A percentile compares a stretch with the other conserved stretches of the same genome.
phyloP scores from a whole-genome alignment of 306 rosid species.

The Lathyrus tuberosus region DNA sequence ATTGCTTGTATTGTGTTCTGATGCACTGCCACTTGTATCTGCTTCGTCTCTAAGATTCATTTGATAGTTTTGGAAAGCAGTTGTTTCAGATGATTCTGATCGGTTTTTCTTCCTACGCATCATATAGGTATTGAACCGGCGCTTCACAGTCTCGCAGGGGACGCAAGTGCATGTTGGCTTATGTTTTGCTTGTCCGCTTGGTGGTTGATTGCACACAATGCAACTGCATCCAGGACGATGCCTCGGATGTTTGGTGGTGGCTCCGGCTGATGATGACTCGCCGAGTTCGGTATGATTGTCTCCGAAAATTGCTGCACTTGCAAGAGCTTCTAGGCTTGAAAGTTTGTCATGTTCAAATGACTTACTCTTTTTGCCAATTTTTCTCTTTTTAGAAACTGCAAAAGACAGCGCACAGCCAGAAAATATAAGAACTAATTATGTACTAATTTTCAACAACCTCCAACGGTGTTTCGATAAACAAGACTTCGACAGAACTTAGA shows the following conservation, averaged over 20 bases:
- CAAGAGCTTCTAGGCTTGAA: conserved; percentile 72
- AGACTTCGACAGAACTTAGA: conserved; percentile 1
- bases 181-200: conserved; percentile 89
- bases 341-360: conserved; percentile 48
- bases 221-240: conserved; percentile 91
- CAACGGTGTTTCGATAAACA: conserved; percentile 1
- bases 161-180: conserved; percentile 75
- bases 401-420: conserved; percentile 13
- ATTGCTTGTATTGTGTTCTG: conserved; percentile 41
- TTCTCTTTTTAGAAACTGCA: conserved; percentile 69
- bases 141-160: conserved; percentile 75
- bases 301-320: conserved; percentile 68
- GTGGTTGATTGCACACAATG: conserved; percentile 89
- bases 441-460: conserved; percentile 22
- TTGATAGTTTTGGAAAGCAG: conserved; percentile 40
- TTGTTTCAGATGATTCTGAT: conserved; percentile 55
- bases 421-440: conserved; percentile 29
- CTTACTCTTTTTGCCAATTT: conserved; percentile 42
- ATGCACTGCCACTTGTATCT: conserved; percentile 41
- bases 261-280: conserved; percentile 52
- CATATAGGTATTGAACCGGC: conserved; percentile 74
- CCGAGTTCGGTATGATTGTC: conserved; percentile 54
- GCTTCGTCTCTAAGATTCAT: conserved; percentile 38
- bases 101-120: conserved; percentile 71
- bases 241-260: conserved; percentile 82